phyloP scores from a whole-genome alignment of 2,329 filamentous ascomycete genomes.

The Sporothrix brasiliensis region DNA sequence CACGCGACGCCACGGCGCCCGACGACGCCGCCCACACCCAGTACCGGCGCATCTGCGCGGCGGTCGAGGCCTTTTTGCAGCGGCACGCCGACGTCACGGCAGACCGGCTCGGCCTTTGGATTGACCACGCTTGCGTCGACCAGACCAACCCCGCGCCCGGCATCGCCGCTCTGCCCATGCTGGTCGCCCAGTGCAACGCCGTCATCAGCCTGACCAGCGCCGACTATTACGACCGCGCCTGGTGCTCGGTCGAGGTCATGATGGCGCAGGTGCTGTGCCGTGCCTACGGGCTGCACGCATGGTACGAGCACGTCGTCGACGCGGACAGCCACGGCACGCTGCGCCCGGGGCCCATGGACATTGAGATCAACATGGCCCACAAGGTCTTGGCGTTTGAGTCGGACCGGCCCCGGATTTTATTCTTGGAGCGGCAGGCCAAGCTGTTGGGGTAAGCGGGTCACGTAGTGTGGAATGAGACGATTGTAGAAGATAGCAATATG shows the following conservation, averaged over 20 bases:
- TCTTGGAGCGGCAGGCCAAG: slow-evolving; percentile 5
- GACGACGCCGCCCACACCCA: slow-evolving; percentile 6
- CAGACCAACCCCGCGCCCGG: not conserved
- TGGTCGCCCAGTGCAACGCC: not conserved
- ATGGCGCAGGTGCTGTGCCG: not conserved
- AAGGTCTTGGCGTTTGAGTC: slow-evolving; percentile 8
- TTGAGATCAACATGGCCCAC: not conserved
- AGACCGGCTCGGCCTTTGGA: not conserved
- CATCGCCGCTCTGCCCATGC: not conserved
- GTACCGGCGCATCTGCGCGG: not conserved
- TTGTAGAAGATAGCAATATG: too few species aligned
- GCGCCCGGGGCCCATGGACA: not conserved
- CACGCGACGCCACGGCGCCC: not conserved
- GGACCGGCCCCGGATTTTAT: not conserved
- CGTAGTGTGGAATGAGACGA: too few species aligned
- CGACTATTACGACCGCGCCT: slow-evolving; percentile 5
- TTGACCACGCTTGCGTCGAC: not conserved
- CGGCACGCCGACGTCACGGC: not conserved
- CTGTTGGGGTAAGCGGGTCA: not conserved
- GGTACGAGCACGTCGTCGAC: slow-evolving; percentile 4
- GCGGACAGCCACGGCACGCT: not conserved
- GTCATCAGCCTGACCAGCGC: not conserved
- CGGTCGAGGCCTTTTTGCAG: slow-evolving; percentile 1
- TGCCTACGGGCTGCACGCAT: not conserved
- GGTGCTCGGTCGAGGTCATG: slow-evolving; percentile 2